A percentile compares a stretch with the other conserved stretches of the same genome.
Conservation (phyloP, 73 alveolate genomes). For the Durusdinium trenchii region DNA sequence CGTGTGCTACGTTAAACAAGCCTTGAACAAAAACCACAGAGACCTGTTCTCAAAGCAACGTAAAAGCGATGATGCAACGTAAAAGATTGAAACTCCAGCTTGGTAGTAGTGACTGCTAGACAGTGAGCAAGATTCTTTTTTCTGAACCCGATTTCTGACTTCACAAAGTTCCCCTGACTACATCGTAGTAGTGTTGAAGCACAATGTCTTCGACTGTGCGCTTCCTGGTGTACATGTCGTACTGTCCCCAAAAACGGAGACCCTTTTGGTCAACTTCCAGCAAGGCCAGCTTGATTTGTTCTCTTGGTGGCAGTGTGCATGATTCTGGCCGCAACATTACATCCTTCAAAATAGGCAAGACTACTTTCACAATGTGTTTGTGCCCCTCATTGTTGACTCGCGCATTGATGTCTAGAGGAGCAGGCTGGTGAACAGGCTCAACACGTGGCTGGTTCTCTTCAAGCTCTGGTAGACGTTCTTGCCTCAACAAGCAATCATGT, state of each 20-base stretch:
- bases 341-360: neutral
- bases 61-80: too few species aligned
- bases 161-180: neutral
- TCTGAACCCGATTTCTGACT: too few species aligned
- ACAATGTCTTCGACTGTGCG: conserved; percentile 24
- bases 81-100: too few species aligned
- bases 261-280: neutral
- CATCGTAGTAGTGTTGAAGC: neutral
- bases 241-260: neutral
- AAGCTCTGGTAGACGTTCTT: too few species aligned
- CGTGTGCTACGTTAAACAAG: too few species aligned
- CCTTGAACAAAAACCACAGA: too few species aligned
- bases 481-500: too few species aligned
- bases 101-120: too few species aligned
- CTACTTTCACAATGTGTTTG: neutral
- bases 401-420: neutral
- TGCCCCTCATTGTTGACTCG: conserved; percentile 25
- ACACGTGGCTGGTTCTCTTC: neutral
- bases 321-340: neutral
- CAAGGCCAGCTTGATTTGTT: neutral
- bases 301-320: neutral
- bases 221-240: neutral
- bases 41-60: too few species aligned
- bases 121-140: too few species aligned
- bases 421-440: neutral